These are phyloP conservation scores for Fagopyrum homotropicum DNA, from an alignment of 148 eudicot genomes.

Conservation along the genomic window DNA sequence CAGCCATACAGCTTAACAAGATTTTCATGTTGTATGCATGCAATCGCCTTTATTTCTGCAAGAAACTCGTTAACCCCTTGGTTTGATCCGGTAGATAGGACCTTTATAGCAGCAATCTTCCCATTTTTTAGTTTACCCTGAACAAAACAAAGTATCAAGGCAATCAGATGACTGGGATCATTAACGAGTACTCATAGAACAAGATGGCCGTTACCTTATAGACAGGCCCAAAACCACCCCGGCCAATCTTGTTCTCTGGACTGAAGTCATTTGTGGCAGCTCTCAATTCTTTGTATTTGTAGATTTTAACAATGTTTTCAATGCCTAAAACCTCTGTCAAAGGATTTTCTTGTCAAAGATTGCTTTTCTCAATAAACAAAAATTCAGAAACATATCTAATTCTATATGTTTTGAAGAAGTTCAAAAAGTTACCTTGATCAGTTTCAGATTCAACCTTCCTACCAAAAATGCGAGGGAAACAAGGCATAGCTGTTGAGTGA, in stretches of 20 bases:
- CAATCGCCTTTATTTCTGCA: slow-evolving; percentile 39
- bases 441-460: not conserved
- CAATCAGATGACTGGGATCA: not conserved
- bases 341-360: not conserved
- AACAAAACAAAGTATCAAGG: not conserved
- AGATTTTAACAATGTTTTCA: slow-evolving; percentile 5
- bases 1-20: slow-evolving; percentile 44
- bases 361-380: not conserved
- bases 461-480: slow-evolving; percentile 5
- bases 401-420: not conserved
- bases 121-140: slow-evolving; percentile 19
- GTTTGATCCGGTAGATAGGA: slow-evolving; percentile 38
- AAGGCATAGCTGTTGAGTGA: not conserved
- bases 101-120: slow-evolving; percentile 44
- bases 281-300: slow-evolving; percentile 11
- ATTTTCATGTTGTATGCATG: slow-evolving; percentile 36
- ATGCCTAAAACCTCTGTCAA: slow-evolving; percentile 6
- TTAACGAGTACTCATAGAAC: not conserved
- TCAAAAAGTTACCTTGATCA: not conserved
- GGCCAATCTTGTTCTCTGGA: slow-evolving; percentile 8
- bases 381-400: not conserved
- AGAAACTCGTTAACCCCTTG: slow-evolving; percentile 47
- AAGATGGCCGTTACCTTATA: not conserved
- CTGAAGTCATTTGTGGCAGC: slow-evolving; percentile 5
- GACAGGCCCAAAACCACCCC: slow-evolving; percentile 11